Conservation (phyloP, 805 yeast genomes). For the Candida multigemmis region DNA sequence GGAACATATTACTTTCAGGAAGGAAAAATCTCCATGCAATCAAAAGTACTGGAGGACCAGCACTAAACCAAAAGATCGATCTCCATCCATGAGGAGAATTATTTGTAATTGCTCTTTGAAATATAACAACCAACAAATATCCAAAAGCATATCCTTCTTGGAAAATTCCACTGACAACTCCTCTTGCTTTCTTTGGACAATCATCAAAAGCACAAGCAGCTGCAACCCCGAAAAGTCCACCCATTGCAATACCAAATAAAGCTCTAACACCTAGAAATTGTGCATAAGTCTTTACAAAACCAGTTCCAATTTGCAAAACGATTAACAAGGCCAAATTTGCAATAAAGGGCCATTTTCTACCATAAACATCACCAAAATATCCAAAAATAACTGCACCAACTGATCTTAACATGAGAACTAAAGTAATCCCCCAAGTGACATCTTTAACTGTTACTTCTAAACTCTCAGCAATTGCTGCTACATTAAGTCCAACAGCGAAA, state of each 20-base stretch:
- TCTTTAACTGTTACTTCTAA: slow-evolving; percentile 38
- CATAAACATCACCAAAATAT: slow-evolving; percentile 48
- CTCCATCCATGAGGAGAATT: slow-evolving; percentile 50
- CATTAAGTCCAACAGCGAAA: slow-evolving; percentile 48
- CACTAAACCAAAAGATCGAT: slow-evolving; percentile 59
- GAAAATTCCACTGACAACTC: slow-evolving; percentile 56
- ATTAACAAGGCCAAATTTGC: slow-evolving; percentile 37
- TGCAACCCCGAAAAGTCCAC: slow-evolving; percentile 48
- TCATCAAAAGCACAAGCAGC: slow-evolving; percentile 47
- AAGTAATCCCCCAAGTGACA: slow-evolving; percentile 59
- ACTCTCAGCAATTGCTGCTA: slow-evolving; percentile 34
- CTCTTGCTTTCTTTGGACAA: slow-evolving; percentile 44
- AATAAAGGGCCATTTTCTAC: slow-evolving; percentile 52
- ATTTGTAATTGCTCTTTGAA: slow-evolving; percentile 49
- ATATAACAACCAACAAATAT: slow-evolving; percentile 54
- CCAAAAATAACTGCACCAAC: slow-evolving; percentile 61
- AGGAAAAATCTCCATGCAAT: slow-evolving; percentile 20
- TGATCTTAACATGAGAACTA: slow-evolving; percentile 60
- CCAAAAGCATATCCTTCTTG: slow-evolving; percentile 80
- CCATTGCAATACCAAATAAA: slow-evolving; percentile 49
- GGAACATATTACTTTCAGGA: slow-evolving; percentile 43
- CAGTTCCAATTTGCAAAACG: slow-evolving; percentile 53
- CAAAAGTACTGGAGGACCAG: slow-evolving; percentile 40
- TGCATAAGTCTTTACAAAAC: slow-evolving; percentile 45
- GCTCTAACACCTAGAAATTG: slow-evolving; percentile 59